Base-by-base conservation (phyloP, 805 yeast species). In the Debaryomyces prosopidis region DNA sequence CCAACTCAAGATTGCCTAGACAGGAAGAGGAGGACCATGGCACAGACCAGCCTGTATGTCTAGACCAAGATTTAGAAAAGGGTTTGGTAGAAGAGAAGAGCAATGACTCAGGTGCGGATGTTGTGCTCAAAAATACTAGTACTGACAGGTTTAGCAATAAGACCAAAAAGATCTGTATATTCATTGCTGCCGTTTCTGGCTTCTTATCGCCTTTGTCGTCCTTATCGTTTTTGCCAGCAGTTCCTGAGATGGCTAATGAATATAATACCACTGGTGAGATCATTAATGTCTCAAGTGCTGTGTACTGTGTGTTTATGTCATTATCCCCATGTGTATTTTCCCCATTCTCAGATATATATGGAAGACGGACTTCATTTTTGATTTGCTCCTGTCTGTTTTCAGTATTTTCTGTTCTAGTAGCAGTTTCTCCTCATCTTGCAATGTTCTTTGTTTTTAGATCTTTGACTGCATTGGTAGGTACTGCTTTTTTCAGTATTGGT, bases 401-500 rank as follows among this genome's bases (percentile, higher is more conserved):
- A 16, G 28, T 60, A 1, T 41, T 49, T 26, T 43, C 60, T 9
- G 44, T 52, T 2, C 36, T 72, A 4, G 74, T 73, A 5, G 84
- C 80, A 0, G 68, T 73, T 2, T 73, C 83, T 1, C 76, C 65
- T 26, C 72, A 81, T 50, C 54, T 81, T 35, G 76, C 80, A 3
- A 79, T 77, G 81, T 80, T 79, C 56, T 77, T 69, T 42, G 64
- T 80, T 0, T 79, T 79, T 48, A 60, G 85, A 53, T 68, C 76
- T 3, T 42, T 72, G 10, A 63, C 76, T n/a, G 84, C 81, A 0
- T 52, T 81, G 8, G 74, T 76, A 53, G 85, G 84, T 4, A 78
- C 84, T 1, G 69, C 81, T 0, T 79, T 79, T 47, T 79, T 80
- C 59, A 63, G 78, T 32, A 66, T 79, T 23, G 84, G 83, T 2